Evolutionary conservation across 768 basidiomycete genomes (phyloP), one percentile per base, ranked within the genome.

Genomic region (Daedalea quercina): DNA sequence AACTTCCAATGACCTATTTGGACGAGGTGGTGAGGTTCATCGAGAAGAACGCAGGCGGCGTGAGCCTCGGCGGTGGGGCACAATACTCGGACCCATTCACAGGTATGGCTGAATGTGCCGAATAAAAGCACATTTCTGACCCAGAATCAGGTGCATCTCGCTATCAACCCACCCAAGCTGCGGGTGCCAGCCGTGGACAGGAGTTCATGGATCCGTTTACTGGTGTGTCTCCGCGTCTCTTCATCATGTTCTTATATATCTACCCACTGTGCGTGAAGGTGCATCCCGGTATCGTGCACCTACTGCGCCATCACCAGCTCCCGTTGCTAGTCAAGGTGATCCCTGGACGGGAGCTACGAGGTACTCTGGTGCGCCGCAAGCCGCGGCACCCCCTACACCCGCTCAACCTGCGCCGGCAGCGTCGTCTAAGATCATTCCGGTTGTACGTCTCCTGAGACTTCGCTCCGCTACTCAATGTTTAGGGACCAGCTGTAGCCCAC

Each of bases 21-120:
- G 94, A 98, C 60, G 79, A 97, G 67, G 87, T 99, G 13, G 94
- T 90, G 25, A 75, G 76, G 51, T 98, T 97, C 69, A 98, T 99
- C 50, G 89, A 96, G 69, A 88, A 88, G 69, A 96, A 94, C 58
- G 89, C 94, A 0, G 72, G 77, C 3, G 90, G 90, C 1, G 83
- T 90, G 20, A 84, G 75, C 50, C 69, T 97, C 9, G 85, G 86
- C 37, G 72, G 73, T 13, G 64, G 72, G 2, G 72, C 66, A 42
- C 78, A 83, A 45, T 91, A 77, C 63, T 79, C 84, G 20, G 95
- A 98, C 65, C 95, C 95, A 4, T 98, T 79, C 68, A 98, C 95
- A 55, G 95, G 94, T 79, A 65, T 6, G 28, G 11, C 4, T 15
- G 17, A 8, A 47, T 31, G 24, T 26, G 23, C n/a, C 19, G 9